Evolutionary conservation across 768 basidiomycete genomes (phyloP), one percentile per base, ranked within the genome.

Genomic region (Fomitopsis pulvina): DNA sequence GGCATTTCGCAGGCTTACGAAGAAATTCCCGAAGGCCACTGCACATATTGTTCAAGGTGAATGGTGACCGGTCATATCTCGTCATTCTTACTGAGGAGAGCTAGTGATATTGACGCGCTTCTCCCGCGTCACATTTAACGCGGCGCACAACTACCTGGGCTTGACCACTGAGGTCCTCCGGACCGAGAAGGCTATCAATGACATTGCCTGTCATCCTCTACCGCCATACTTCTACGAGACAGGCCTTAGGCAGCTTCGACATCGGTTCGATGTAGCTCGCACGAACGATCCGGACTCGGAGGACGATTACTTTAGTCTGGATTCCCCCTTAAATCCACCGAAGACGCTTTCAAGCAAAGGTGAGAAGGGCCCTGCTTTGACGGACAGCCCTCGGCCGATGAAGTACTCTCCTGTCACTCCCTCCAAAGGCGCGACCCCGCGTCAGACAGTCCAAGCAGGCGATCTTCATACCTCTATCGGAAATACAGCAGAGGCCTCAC

Each of bases 181-280:
- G 28, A 95, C 96, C 2, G 96, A 99, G 69, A 92, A 96, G 62
- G 88, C 90, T 0, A 95, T 99, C 64, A 99, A 99, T 59, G 87
- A 94, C 52, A 86, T 97, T 52, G 95, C 96, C 14, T 94, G 92
- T 45, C 92, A 98, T 65, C 96, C 96, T 2, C 74, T 99, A 0
- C 94, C 96, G 0, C 68, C 79, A 12, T 82, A 84, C 0, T 99
- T 98, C 70, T 98, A 97, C 59, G 86, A 92, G 65, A 83, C 86
- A 8, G 95, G 96, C 5, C 76, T 99, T 54, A 83, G 91, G 62
- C 78, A 87, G 45, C 78, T 99, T 2, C 81, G 96, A 18, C 87
- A 93, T 52, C 82, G 92, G n/a, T 97, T 98, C 60, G 86, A 87
- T 57, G 68, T 74, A 24, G 50, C 54, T 8, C 68, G 67, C 41